Evolutionary conservation across 1,284 basidiomycete genomes (phyloP).

Genomic region (Cutaneotrichosporon cavernicola): DNA sequence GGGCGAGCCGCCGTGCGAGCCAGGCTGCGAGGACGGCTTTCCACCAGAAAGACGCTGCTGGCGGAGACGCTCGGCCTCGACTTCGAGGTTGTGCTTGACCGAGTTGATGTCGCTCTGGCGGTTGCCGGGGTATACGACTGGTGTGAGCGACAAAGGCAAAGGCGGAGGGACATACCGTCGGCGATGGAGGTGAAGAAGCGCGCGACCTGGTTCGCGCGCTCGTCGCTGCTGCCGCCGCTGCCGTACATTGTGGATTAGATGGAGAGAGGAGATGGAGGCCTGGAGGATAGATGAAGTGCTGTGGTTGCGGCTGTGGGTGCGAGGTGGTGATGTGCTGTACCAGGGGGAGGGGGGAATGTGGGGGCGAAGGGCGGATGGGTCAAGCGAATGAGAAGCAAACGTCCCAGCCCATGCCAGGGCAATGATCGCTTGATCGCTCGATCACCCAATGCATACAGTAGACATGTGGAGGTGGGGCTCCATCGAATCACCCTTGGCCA

Average conservation of each 20-base stretch:
- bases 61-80: slow-evolving; percentile 1
- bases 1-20: neutral
- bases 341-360: neutral
- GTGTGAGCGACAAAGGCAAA: neutral
- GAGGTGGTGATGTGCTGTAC: neutral
- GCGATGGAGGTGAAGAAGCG: slow-evolving; percentile 9
- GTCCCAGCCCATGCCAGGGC: neutral
- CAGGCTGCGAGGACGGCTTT: neutral
- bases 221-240: neutral
- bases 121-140: slow-evolving; percentile 2
- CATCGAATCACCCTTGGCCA: neutral
- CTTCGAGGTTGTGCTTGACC: slow-evolving; percentile 6
- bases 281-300: neutral
- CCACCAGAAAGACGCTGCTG: neutral
- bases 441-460: too few relatives aligned
- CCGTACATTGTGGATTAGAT: neutral
- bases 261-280: neutral
- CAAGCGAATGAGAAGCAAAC: slow-evolving; percentile 1
- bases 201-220: slow-evolving; percentile 8
- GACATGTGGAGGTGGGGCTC: neutral
- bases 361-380: neutral
- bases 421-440: neutral
- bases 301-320: neutral
- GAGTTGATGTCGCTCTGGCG: slow-evolving; percentile 1
- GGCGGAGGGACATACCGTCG: neutral